phyloP scores from a whole-genome alignment of 192 early-diverging fungal species.

The Pilobolus umbonatus region DNA sequence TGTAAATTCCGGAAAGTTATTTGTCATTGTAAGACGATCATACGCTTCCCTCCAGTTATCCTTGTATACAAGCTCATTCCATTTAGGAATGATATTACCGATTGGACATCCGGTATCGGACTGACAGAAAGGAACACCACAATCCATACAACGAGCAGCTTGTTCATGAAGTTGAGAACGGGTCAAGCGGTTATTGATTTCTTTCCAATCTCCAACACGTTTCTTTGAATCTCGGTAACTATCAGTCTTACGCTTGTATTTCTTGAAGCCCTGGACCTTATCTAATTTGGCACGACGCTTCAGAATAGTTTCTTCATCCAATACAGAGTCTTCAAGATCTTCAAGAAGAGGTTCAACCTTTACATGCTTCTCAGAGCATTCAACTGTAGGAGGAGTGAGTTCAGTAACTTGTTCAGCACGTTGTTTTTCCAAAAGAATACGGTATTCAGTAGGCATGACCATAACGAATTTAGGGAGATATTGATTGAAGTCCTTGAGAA shows the following conservation, averaged over 20 bases:
- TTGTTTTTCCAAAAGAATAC: slow-evolving; percentile 67
- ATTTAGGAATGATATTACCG: slow-evolving; percentile 98
- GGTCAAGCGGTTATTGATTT: slow-evolving; percentile 85
- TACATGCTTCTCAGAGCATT: slow-evolving; percentile 7
- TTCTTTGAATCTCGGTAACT: slow-evolving; percentile 77
- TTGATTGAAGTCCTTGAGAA: slow-evolving; percentile 68
- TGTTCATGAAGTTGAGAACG: slow-evolving; percentile 82
- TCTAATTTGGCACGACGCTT: slow-evolving; percentile 72
- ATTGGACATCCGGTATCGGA: slow-evolving; percentile 98
- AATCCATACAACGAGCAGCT: slow-evolving; percentile 97
- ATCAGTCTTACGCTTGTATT: slow-evolving; percentile 87
- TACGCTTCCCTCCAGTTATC: slow-evolving; percentile 95
- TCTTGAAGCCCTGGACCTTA: slow-evolving; percentile 93
- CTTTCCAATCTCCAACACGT: slow-evolving; percentile 88
- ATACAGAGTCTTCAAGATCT: slow-evolving; percentile 89
- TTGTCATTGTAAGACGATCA: slow-evolving; percentile 90
- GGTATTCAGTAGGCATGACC: slow-evolving; percentile 93
- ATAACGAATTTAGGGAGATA: slow-evolving; percentile 83
- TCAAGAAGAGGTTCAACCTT: slow-evolving; percentile 60
- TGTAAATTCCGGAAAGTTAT: slow-evolving; percentile 99
- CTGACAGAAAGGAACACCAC: slow-evolving; percentile 99
- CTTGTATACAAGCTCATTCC: slow-evolving; percentile 97
- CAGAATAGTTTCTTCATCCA: slow-evolving; percentile 71
- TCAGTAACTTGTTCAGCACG: slow-evolving; percentile 38
- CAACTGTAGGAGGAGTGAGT: slow-evolving; percentile 13